Conservation (phyloP, 164 flowering plant genomes). For the Vitis rotundifolia region DNA sequence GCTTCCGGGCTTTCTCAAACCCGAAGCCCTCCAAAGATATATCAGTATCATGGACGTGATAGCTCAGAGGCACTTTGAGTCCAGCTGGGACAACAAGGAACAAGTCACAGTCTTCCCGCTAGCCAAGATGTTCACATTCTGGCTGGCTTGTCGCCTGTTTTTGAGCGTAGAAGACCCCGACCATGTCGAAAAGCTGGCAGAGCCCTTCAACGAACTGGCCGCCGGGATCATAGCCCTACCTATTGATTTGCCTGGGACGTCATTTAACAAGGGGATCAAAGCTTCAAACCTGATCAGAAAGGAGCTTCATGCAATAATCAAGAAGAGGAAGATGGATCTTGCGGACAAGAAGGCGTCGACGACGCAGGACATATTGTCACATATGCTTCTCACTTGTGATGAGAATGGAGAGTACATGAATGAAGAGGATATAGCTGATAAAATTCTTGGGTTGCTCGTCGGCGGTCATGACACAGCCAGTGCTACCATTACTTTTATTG, state of each 20-base stretch:
- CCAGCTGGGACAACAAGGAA: conserved; percentile 20
- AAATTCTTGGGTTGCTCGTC: not conserved
- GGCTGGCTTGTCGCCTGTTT: too few species aligned
- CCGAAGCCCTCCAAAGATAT: conserved; percentile 27
- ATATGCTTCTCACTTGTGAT: conserved; percentile 1
- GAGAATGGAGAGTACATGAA: conserved; percentile 4
- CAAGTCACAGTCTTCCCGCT: too few species aligned
- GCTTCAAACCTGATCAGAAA: not conserved
- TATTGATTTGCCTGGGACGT: conserved; percentile 6
- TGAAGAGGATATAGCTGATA: not conserved
- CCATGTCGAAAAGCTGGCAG: not conserved
- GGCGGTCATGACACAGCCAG: too few species aligned
- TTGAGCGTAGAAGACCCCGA: too few species aligned
- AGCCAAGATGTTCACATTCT: too few species aligned
- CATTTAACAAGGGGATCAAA: conserved; percentile 5
- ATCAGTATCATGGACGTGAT: conserved; percentile 30
- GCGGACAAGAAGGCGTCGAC: not conserved
- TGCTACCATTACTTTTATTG: too few species aligned
- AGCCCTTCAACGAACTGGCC: not conserved
- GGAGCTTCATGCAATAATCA: too few species aligned
- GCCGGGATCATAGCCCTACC: not conserved
- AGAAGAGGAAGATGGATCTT: not conserved
- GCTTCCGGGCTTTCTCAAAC: conserved; percentile 24
- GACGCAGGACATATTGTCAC: conserved; percentile 1
- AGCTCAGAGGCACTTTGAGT: conserved; percentile 12